These are phyloP conservation scores for Nelumbo lutea DNA, from an alignment of 164 flowering plant genomes.

Conservation along the genomic window DNA sequence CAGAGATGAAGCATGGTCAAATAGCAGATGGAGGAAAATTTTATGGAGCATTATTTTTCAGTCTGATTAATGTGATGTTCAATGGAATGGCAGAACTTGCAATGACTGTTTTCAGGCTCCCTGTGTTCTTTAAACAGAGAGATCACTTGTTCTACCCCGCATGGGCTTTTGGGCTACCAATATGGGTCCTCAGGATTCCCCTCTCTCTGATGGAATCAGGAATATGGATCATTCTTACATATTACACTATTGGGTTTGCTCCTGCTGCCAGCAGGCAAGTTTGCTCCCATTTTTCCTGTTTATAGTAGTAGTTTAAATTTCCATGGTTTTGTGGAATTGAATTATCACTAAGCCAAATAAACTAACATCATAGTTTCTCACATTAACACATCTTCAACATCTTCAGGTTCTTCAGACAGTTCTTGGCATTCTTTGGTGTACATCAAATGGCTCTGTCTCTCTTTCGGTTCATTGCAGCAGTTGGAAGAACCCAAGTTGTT, in stretches of 20 bases:
- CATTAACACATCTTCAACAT: background rate
- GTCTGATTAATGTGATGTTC: slow-evolving; percentile 55
- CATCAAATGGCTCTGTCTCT: slow-evolving; percentile 60
- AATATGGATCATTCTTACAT: slow-evolving; percentile 48
- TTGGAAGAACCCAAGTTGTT: slow-evolving; percentile 49
- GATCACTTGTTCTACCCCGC: slow-evolving; percentile 56
- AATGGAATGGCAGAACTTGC: slow-evolving; percentile 66
- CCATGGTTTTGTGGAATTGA: background rate
- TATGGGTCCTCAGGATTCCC: slow-evolving; percentile 53
- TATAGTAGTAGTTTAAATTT: background rate
- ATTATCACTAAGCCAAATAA: background rate
- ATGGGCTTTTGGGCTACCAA: slow-evolving; percentile 63
- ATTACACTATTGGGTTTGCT: slow-evolving; percentile 53
- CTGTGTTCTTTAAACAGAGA: slow-evolving; percentile 62
- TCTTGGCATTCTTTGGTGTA: slow-evolving; percentile 42
- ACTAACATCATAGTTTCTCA: background rate
- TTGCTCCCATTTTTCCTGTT: background rate
- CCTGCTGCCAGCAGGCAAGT: slow-evolving; percentile 44
- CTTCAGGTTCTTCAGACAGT: slow-evolving; percentile 48
- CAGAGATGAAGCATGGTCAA: slow-evolving; percentile 22
- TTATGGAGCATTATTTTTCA: slow-evolving; percentile 56
- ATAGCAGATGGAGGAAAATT: slow-evolving; percentile 44
- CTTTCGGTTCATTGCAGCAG: slow-evolving; percentile 53
- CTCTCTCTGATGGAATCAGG: slow-evolving; percentile 51
- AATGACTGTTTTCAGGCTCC: slow-evolving; percentile 49